Base-by-base conservation (phyloP, 345 rosid species). In the Orychophragmus violaceus region DNA sequence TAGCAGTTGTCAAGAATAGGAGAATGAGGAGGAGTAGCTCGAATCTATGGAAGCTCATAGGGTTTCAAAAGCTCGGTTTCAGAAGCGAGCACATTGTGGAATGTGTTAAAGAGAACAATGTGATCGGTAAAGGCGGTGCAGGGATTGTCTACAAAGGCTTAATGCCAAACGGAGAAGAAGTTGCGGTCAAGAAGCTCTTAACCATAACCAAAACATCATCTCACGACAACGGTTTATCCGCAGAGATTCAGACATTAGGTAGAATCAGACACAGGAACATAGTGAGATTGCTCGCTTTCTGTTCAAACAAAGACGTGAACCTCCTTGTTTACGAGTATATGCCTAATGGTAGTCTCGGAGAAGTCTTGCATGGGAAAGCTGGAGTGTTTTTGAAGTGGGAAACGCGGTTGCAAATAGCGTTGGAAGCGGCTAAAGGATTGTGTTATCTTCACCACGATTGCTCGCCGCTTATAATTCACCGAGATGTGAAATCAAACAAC, bases 391-490 rank as follows among this genome's bases (percentile, higher is more conserved):
- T 92, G 18, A 76, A 76, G 25, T 92, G 98, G 98, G 81, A 79
- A 53, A 69, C 82, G 41, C 80, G 98, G 84, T 74, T 83, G 41
- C 89, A 92, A 69, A 86, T 89, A 39, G 93, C 93, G 17, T 70
- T 82, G 8, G 97, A 93, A 72, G 96, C 98, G 37, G 97, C 97
- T 1, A 93, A 82, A 64, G 98, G 97, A 10, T 74, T 93, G 14
- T 93, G 97, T 69, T 93, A 93, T 76, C 86, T 93, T 52, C 98
- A 93, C 71, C 97, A 93, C n/a, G 97, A 93, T 70, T 93, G 98
- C 66, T 85, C 90, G 0, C 97, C 98, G 1, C 74, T 93, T 56
- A 93, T 93, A 24, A 78, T 93, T 19, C 98, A 93, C 68, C 81
- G 97, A 0, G 98, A 93, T 39, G 97, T 93, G 12, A 93, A 93